Evolutionary conservation across 1,284 basidiomycete genomes (phyloP).

Genomic region (Cystodermella granulosa): DNA sequence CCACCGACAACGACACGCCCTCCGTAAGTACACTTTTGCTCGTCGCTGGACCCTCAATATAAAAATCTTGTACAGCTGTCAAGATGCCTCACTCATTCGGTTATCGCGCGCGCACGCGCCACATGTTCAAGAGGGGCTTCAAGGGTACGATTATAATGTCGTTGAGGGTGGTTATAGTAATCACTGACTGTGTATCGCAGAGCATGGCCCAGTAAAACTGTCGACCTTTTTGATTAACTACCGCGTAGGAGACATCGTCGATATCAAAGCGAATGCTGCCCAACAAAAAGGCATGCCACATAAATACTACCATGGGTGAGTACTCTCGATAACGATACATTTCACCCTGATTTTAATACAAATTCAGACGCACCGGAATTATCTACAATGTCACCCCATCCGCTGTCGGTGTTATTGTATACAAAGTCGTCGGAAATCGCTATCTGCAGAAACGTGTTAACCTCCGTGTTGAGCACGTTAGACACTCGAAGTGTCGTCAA

Average conservation of each 20-base stretch:
- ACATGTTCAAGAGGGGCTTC: slow-evolving; percentile 99
- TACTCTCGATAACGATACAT: slow-evolving; percentile 13
- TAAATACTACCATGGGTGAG: slow-evolving; percentile 89
- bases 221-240: slow-evolving; percentile 93
- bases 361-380: slow-evolving; percentile 84
- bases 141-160: slow-evolving; percentile 61
- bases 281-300: slow-evolving; percentile 99
- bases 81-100: slow-evolving; percentile 99
- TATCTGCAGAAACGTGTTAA: slow-evolving; percentile 99
- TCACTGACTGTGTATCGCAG: slow-evolving; percentile 39
- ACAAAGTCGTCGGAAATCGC: slow-evolving; percentile 98
- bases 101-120: slow-evolving; percentile 98
- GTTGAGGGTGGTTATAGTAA: slow-evolving; percentile 13
- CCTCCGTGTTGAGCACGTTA: slow-evolving; percentile 96
- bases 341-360: not conserved
- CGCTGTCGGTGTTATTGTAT: slow-evolving; percentile 93
- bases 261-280: slow-evolving; percentile 98
- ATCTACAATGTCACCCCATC: slow-evolving; percentile 96
- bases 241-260: slow-evolving; percentile 96
- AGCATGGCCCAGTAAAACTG: slow-evolving; percentile 86
- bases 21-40: slow-evolving; percentile 39
- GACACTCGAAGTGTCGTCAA: slow-evolving; percentile 97
- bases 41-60: slow-evolving; percentile 18
- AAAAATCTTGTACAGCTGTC: slow-evolving; percentile 43
- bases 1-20: slow-evolving; percentile 42